A percentile compares a stretch with the other conserved stretches of the same genome.
These are phyloP conservation scores for Aspergillus transmontanensis DNA, from an alignment of 2,329 filamentous ascomycete species.

Conservation along the genomic window DNA sequence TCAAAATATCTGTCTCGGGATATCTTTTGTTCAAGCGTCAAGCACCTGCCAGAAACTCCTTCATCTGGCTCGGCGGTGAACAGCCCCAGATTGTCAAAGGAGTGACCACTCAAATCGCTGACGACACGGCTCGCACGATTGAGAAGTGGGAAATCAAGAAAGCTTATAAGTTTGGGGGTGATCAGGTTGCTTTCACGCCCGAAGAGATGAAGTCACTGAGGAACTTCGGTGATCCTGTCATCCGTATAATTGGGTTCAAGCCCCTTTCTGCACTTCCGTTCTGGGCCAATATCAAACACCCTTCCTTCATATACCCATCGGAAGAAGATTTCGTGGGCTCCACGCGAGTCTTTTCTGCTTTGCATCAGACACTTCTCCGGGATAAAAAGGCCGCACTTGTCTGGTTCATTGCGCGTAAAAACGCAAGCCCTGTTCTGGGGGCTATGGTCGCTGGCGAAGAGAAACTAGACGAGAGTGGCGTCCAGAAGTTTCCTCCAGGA, in stretches of 20 bases:
- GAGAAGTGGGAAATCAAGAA: conserved; percentile 83
- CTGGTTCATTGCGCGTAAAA: conserved; percentile 84
- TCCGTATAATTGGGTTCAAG: conserved; percentile 95
- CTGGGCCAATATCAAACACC: conserved; percentile 85
- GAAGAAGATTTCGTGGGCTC: conserved; percentile 90
- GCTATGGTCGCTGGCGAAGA: conserved; percentile 78
- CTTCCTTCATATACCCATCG: conserved; percentile 90
- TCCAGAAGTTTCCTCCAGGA: conserved; percentile 75
- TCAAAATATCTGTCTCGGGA: conserved; percentile 89
- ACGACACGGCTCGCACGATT: conserved; percentile 74
- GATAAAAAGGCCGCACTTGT: conserved; percentile 81
- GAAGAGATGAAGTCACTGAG: conserved; percentile 80
- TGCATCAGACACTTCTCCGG: conserved; percentile 82
- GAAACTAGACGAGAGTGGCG: conserved; percentile 64
- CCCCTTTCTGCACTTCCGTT: conserved; percentile 70
- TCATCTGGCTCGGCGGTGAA: conserved; percentile 86
- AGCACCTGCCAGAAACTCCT: conserved; percentile 77
- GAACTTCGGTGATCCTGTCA: conserved; percentile 77
- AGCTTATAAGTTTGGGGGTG: conserved; percentile 93
- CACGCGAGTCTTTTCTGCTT: conserved; percentile 85
- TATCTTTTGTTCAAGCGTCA: conserved; percentile 89
- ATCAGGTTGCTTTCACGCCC: conserved; percentile 80
- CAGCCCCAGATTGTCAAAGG: conserved; percentile 76
- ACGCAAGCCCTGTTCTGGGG: conserved; percentile 76
- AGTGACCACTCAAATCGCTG: conserved; percentile 73